Evolutionary conservation across 1,284 basidiomycete genomes (phyloP).

Genomic region (Fomitopsis betulina): DNA sequence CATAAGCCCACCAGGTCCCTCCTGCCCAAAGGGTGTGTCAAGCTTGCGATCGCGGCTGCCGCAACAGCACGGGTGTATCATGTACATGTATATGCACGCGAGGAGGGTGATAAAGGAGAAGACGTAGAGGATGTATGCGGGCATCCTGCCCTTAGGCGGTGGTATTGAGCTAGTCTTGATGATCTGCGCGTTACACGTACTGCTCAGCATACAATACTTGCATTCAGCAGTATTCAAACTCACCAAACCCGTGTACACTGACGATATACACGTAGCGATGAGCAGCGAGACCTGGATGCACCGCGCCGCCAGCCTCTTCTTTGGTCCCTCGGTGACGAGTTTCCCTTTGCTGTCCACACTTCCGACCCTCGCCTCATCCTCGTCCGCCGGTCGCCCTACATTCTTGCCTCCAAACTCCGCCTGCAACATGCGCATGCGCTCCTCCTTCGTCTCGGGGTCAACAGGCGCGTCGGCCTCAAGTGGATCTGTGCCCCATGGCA

Average conservation of each 20-base stretch:
- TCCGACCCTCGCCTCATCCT: conserved; percentile 45
- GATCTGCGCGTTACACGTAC: conserved; percentile 30
- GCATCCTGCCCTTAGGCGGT: conserved; percentile 50
- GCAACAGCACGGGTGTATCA: conserved; percentile 54
- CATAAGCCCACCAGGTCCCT: conserved; percentile 50
- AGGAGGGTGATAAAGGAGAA: conserved; percentile 50
- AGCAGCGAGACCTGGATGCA: conserved; percentile 47
- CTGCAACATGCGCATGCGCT: conserved; percentile 65
- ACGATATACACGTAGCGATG: conserved; percentile 45
- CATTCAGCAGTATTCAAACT: conserved; percentile 18
- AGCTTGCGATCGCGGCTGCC: conserved; percentile 26
- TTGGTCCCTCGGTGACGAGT: conserved; percentile 58
- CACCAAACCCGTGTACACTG: conserved; percentile 62
- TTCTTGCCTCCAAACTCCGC: conserved; percentile 46
- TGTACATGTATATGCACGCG: conserved; percentile 48
- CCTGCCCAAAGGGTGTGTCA: conserved; percentile 20
- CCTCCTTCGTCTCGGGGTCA: conserved; percentile 52
- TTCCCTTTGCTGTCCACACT: conserved; percentile 52
- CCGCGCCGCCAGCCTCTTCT: conserved; percentile 47
- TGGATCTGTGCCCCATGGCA: conserved; percentile 22
- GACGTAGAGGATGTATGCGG: conserved; percentile 54
- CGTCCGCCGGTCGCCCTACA: conserved; percentile 32
- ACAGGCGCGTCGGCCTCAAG: conserved; percentile 27
- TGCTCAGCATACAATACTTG: background rate
- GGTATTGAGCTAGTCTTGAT: conserved; percentile 52